A percentile compares a stretch with the other conserved stretches of the same genome.
Conservation (phyloP, 495 filamentous ascomycete genomes). For the Hypoxylon subgilvum region DNA sequence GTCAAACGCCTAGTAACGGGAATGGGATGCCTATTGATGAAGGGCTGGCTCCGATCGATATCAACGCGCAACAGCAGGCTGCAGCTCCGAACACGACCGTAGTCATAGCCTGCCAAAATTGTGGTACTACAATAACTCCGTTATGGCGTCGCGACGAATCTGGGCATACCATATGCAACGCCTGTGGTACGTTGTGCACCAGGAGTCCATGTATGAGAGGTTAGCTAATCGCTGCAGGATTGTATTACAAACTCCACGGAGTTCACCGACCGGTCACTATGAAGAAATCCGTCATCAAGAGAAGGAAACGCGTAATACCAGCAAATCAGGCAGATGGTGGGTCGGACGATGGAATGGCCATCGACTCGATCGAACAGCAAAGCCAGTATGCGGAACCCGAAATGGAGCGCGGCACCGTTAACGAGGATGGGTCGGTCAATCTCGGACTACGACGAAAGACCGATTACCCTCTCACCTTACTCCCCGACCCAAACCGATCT, state of each 20-base stretch:
- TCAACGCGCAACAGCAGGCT: conserved; percentile 54
- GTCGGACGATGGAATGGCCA: conserved; percentile 48
- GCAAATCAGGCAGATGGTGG: conserved; percentile 64
- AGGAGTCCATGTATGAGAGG: not conserved
- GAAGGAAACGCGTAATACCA: conserved; percentile 93
- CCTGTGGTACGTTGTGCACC: conserved; percentile 77
- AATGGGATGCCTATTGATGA: conserved; percentile 42
- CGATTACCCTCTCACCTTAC: conserved; percentile 48
- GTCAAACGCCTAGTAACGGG: conserved; percentile 35
- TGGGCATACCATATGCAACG: conserved; percentile 98
- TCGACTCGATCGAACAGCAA: conserved; percentile 52
- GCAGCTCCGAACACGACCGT: conserved; percentile 67
- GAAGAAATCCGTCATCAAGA: conserved; percentile 97
- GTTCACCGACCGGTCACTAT: conserved; percentile 90
- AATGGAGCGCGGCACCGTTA: conserved; percentile 54
- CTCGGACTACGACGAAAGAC: conserved; percentile 63
- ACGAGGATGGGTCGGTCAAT: conserved; percentile 63
- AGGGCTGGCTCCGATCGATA: conserved; percentile 50
- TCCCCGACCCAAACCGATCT: conserved; percentile 53
- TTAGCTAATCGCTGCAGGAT: conserved; percentile 59
- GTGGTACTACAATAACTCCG: conserved; percentile 94
- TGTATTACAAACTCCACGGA: conserved; percentile 98
- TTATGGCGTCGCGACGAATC: conserved; percentile 94
- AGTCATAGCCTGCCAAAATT: conserved; percentile 95
- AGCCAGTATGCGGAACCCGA: conserved; percentile 46